A percentile compares a stretch with the other conserved stretches of the same genome.
Conservation (phyloP, 306 rosid species). For the Acmispon strigosus region DNA sequence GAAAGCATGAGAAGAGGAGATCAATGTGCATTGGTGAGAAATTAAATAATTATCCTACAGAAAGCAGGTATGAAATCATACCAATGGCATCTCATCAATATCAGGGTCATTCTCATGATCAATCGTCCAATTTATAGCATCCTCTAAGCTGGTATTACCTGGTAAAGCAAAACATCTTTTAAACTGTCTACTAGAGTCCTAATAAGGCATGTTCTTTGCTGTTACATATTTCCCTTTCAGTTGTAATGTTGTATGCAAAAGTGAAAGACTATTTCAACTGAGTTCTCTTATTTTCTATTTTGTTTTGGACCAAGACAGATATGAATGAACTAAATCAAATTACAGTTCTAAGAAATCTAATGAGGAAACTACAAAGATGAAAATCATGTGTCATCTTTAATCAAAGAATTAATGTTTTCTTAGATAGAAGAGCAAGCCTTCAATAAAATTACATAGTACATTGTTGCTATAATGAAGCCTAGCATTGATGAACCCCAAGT, state of each 20-base stretch:
- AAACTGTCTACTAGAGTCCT: background rate
- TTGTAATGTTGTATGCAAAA: background rate
- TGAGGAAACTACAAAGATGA: background rate
- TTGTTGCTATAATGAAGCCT: background rate
- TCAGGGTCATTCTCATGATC: conserved; percentile 67
- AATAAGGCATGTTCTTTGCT: background rate
- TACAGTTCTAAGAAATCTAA: background rate
- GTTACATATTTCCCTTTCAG: background rate
- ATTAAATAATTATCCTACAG: background rate
- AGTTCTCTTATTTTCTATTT: background rate
- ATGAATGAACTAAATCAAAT: background rate
- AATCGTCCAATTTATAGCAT: conserved; percentile 60
- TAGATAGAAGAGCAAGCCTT: background rate
- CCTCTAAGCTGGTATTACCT: conserved; percentile 61
- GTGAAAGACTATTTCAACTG: background rate
- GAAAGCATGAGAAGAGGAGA: background rate
- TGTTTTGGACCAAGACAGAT: background rate
- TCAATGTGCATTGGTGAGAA: background rate
- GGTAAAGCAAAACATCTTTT: conserved; percentile 4
- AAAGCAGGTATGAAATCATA: conserved; percentile 25
- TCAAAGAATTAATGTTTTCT: background rate
- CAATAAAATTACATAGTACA: background rate
- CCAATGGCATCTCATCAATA: conserved; percentile 67
- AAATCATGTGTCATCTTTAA: background rate
- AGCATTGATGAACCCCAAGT: background rate